phyloP scores from a whole-genome alignment of 1,284 basidiomycete genomes.

The Ceratobasidium sp. region DNA sequence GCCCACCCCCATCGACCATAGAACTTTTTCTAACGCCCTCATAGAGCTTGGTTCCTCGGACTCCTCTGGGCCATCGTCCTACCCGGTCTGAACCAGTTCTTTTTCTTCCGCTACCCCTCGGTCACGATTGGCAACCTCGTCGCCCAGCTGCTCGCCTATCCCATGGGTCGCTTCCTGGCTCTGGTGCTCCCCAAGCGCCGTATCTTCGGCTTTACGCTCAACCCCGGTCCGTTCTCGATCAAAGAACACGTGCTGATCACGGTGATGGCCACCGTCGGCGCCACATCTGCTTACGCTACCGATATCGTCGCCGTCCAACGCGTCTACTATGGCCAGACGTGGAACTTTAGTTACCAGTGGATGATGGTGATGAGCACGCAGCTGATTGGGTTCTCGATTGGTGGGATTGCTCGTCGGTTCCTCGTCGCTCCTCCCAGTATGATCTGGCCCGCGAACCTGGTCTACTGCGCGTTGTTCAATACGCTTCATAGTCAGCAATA shows the following conservation, averaged over 20 bases:
- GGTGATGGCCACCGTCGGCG: conserved; percentile 57
- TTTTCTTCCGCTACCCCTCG: conserved; percentile 60
- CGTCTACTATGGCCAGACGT: conserved; percentile 66
- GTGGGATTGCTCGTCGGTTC: conserved; percentile 72
- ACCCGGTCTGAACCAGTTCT: conserved; percentile 63
- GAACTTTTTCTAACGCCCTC: neutral
- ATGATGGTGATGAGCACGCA: conserved; percentile 75
- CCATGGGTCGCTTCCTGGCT: conserved; percentile 67
- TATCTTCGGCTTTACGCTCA: conserved; percentile 67
- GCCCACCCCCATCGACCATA: conserved; percentile 21
- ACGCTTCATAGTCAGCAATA: conserved; percentile 76
- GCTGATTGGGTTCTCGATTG: conserved; percentile 77
- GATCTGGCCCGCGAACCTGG: conserved; percentile 82
- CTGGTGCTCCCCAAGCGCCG: conserved; percentile 65
- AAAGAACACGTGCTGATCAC: conserved; percentile 71
- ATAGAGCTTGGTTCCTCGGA: conserved; percentile 60
- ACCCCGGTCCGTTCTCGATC: conserved; percentile 81
- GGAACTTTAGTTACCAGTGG: conserved; percentile 60
- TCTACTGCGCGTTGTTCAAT: conserved; percentile 72
- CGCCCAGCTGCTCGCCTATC: conserved; percentile 62
- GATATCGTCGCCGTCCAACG: conserved; percentile 75
- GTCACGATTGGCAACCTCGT: conserved; percentile 58
- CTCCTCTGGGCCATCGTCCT: conserved; percentile 67
- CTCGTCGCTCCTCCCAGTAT: conserved; percentile 81
- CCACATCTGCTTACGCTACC: conserved; percentile 55